Conservation (phyloP, 768 basidiomycete genomes). For the Amanita pallidorosea region DNA sequence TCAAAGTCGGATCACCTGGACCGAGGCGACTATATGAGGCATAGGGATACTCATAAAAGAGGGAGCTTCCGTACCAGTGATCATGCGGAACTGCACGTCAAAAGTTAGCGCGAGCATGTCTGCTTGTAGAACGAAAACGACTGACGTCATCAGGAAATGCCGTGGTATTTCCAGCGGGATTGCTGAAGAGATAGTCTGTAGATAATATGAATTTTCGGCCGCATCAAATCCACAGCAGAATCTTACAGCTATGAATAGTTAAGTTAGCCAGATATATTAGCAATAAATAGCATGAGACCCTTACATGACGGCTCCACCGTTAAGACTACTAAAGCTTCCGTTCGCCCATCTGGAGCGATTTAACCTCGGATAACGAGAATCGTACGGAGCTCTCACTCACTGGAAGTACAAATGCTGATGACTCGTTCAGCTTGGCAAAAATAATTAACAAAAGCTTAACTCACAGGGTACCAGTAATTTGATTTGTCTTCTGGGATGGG, state of each 20-base stretch:
- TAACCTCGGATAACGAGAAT: not conserved
- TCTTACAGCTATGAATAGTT: constrained; percentile 1
- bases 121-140: constrained; percentile 4
- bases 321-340: constrained; percentile 14
- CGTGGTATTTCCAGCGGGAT: constrained; percentile 34
- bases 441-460: constrained; percentile 9
- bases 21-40: not conserved
- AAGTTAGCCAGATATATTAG: not conserved
- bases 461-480: constrained; percentile 41
- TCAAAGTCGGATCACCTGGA: constrained; percentile 29
- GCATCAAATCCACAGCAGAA: not conserved
- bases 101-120: constrained; percentile 1
- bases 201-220: not conserved
- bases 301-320: constrained; percentile 18
- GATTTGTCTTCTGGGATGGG: constrained; percentile 45
- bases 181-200: constrained; percentile 38
- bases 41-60: not conserved
- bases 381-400: constrained; percentile 15
- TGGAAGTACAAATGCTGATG: constrained; percentile 39
- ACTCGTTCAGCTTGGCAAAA: constrained; percentile 3
- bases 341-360: constrained; percentile 24
- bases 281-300: not conserved
- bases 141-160: constrained; percentile 46
- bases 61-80: constrained; percentile 26
- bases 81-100: constrained; percentile 38